Evolutionary conservation across 352 stramenopile genomes (phyloP).

Genomic region (Globisporangium nagaii): DNA sequence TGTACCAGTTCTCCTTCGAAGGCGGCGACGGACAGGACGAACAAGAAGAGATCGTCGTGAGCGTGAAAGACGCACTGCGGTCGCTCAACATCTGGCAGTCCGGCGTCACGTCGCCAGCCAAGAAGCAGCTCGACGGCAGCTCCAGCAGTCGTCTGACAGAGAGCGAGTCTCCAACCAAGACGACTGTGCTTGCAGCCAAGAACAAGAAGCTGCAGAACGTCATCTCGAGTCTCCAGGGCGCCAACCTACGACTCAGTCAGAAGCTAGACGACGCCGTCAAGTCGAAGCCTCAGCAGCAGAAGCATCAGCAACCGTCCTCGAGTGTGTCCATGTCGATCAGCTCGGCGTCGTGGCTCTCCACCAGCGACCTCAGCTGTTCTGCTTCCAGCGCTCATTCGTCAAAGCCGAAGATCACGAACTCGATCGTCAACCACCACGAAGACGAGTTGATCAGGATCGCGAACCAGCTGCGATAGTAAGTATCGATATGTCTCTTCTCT

Average conservation of each 20-base stretch:
- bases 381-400: background rate
- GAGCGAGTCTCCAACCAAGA: conserved; percentile 2
- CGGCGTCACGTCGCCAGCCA: background rate
- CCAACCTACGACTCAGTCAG: conserved; percentile 39
- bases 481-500: background rate
- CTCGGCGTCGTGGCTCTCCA: background rate
- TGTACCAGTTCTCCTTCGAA: conserved; percentile 46
- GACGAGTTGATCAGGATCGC: conserved; percentile 41
- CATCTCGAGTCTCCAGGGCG: conserved; percentile 34
- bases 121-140: background rate
- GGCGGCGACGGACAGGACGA: conserved; percentile 12
- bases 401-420: conserved; percentile 17
- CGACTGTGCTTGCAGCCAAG: conserved; percentile 27
- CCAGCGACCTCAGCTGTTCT: background rate
- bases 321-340: background rate
- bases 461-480: conserved; percentile 46
- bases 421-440: conserved; percentile 20
- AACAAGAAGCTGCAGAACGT: conserved; percentile 35
- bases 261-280: conserved; percentile 17
- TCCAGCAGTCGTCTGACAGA: background rate
- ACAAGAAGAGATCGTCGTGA: conserved; percentile 29
- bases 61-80: conserved; percentile 48
- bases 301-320: background rate
- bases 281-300: too few species aligned
- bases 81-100: conserved; percentile 54